A percentile compares a stretch with the other conserved stretches of the same genome.
Conservation (phyloP, 345 rosid genomes). For the Clausena lansium region DNA sequence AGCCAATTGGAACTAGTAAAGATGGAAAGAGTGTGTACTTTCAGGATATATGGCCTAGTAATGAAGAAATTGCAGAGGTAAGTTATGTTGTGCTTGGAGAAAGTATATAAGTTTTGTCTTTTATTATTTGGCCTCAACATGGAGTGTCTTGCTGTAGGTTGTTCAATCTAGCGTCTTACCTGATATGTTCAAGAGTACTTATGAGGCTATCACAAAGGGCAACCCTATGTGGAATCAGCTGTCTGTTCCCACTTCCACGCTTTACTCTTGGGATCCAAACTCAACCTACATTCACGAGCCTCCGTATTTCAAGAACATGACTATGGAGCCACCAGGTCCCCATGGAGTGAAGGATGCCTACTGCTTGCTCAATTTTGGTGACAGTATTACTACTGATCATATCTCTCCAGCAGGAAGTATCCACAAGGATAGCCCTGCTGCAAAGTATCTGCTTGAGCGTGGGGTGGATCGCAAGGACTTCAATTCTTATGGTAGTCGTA, state of each 20-base stretch:
- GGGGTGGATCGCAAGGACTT: conserved; percentile 62
- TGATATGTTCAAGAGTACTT: conserved; percentile 75
- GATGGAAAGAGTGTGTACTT: conserved; percentile 66
- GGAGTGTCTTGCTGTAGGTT: conserved; percentile 34
- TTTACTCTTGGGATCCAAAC: conserved; percentile 72
- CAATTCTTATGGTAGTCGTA: conserved; percentile 83
- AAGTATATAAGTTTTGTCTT: neutral
- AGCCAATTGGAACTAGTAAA: conserved; percentile 65
- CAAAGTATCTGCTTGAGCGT: conserved; percentile 61
- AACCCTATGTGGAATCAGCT: conserved; percentile 81
- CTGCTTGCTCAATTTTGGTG: conserved; percentile 78
- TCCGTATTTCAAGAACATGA: conserved; percentile 77
- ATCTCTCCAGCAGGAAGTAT: conserved; percentile 89
- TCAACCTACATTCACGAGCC: conserved; percentile 89
- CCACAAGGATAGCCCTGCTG: conserved; percentile 79
- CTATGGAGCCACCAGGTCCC: conserved; percentile 68
- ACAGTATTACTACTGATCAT: conserved; percentile 86
- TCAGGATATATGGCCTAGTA: conserved; percentile 77
- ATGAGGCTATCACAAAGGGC: conserved; percentile 70
- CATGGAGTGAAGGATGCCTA: conserved; percentile 78
- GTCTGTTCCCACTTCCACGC: conserved; percentile 42
- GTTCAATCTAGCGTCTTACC: conserved; percentile 74
- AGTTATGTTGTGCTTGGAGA: neutral
- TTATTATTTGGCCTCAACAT: neutral
- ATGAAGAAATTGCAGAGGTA: conserved; percentile 77